phyloP scores from a whole-genome alignment of 164 flowering plant genomes.

The Platanus orientalis region DNA sequence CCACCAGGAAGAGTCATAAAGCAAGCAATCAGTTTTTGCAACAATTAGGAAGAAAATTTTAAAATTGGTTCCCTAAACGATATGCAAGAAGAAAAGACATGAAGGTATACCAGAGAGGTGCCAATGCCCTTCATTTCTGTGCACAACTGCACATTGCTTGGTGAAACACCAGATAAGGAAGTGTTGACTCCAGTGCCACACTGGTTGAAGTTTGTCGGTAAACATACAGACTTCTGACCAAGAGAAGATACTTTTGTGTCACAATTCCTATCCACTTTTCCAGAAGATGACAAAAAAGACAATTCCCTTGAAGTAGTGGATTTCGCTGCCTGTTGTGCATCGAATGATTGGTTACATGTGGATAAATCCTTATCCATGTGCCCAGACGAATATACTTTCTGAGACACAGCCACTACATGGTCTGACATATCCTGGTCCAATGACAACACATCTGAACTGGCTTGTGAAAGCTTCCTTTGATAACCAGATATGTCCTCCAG shows the following conservation, averaged over 20 bases:
- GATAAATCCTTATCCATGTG: slow-evolving; percentile 20
- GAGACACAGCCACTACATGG: slow-evolving; percentile 29
- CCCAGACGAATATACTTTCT: slow-evolving; percentile 21
- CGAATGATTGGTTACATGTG: slow-evolving; percentile 8
- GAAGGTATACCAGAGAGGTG: slow-evolving; percentile 24
- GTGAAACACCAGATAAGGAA: slow-evolving; percentile 15
- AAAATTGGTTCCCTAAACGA: too few species aligned
- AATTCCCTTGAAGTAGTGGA: slow-evolving; percentile 11
- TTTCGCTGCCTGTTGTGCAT: slow-evolving; percentile 2
- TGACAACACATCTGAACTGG: slow-evolving; percentile 17
- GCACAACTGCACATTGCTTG: slow-evolving; percentile 9
- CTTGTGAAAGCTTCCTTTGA: slow-evolving; percentile 21
- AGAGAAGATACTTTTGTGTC: slow-evolving; percentile 15
- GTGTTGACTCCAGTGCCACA: slow-evolving; percentile 17
- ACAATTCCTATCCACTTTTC: slow-evolving; percentile 5
- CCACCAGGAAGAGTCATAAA: too few species aligned
- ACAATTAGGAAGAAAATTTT: neutral
- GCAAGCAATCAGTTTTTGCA: neutral
- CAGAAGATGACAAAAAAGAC: slow-evolving; percentile 13
- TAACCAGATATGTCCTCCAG: slow-evolving; percentile 22
- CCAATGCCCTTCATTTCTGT: slow-evolving; percentile 16
- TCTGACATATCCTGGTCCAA: slow-evolving; percentile 14
- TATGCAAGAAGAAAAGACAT: neutral
- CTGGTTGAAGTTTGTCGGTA: neutral
- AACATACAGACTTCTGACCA: slow-evolving; percentile 5